These are phyloP conservation scores for Triticum timopheevii DNA, from an alignment of 176 grass and related monocot species.

Conservation along the genomic window DNA sequence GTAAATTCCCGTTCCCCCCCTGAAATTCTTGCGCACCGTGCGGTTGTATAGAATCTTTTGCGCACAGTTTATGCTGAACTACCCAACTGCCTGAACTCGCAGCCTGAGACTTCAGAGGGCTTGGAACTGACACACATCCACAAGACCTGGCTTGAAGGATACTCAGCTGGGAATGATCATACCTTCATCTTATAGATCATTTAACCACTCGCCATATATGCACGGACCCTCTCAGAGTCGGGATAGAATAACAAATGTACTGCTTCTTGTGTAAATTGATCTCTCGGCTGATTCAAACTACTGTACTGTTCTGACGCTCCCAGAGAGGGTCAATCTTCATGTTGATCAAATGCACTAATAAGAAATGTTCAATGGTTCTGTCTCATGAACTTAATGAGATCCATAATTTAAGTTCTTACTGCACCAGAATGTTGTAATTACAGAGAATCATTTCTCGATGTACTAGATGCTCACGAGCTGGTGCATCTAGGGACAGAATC, in stretches of 20 bases:
- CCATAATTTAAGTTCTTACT: not conserved
- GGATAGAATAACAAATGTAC: constrained; percentile 14
- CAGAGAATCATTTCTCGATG: not conserved
- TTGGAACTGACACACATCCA: constrained; percentile 53
- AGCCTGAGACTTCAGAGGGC: constrained; percentile 46
- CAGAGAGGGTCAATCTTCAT: not conserved
- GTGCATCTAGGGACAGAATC: not conserved
- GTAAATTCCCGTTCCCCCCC: constrained; percentile 22
- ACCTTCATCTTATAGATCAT: constrained; percentile 29
- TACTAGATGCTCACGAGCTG: not conserved
- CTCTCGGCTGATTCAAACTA: not conserved
- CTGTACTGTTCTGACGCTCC: not conserved
- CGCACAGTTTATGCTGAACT: not conserved
- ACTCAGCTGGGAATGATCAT: constrained; percentile 29
- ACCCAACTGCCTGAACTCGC: constrained; percentile 15
- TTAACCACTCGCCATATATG: constrained; percentile 14
- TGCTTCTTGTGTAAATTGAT: not conserved
- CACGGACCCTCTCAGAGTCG: not conserved
- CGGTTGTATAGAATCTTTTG: not conserved
- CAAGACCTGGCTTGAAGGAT: constrained; percentile 77
- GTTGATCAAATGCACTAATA: not conserved
- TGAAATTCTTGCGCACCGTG: not conserved
- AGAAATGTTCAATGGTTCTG: not conserved
- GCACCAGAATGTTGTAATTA: not conserved
- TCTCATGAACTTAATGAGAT: not conserved